Evolutionary conservation across 1,284 basidiomycete genomes (phyloP), one percentile per base, ranked within the genome.

Genomic region (Phylloporus sp.): DNA sequence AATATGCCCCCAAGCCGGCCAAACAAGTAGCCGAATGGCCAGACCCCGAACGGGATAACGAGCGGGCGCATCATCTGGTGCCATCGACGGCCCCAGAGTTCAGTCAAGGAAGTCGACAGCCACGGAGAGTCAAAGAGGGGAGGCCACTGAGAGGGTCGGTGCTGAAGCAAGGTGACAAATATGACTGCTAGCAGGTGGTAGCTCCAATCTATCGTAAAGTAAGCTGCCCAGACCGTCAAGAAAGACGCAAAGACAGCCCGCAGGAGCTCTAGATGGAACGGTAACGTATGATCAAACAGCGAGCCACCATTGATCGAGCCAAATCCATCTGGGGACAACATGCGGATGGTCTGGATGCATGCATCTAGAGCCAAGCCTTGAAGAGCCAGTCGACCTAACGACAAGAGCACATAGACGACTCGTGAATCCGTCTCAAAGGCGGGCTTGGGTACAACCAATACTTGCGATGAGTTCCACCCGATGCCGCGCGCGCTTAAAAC

Each of bases 1-100:
- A 89, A 32, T 1, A 87, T 74, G 8, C 77, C 80, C 2, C 82
- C 86, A 2, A 73, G 62, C 17, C 80, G 78, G 7, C 86, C 86
- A 47, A 82, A 73, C 17, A 84, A n/a, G 31, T 65, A 64, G 26
- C 64, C 68, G 2, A 73, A 63, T 3, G 78, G 77, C 6, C 57
- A 61, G 10, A 65, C 67, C 7, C 79, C 80, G 15, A 80, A n/a
- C n/a, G n/a, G n/a, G n/a, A n/a, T n/a, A n/a, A n/a, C n/a, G n/a
- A n/a, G n/a, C n/a, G n/a, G n/a, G n/a, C 81, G 77, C 68, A 84
- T 77, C 52, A 39, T 18, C 17, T 53, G 51, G 28, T 84, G 82
- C 82, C 74, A 88, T 50, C 65, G 82, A 74, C 67, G 76, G 52
- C 64, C 78, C 83, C 82, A 84, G 56, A 83, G 77, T 1, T 79